These are phyloP conservation scores for Auriscalpium vulgare DNA, from an alignment of 768 basidiomycete species.

Conservation along the genomic window DNA sequence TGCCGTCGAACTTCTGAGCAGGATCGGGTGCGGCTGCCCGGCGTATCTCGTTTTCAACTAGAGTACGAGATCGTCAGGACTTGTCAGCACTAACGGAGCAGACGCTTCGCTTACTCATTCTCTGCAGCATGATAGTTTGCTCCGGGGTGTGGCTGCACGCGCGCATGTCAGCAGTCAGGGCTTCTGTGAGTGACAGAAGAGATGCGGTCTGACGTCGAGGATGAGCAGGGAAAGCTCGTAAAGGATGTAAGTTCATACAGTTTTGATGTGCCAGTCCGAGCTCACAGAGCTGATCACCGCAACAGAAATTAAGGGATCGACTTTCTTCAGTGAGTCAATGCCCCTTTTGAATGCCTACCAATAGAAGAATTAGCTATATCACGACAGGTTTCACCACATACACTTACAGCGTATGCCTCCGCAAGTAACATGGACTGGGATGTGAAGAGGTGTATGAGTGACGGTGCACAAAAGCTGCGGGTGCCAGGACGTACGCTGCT, in stretches of 20 bases:
- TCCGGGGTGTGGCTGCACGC: background rate
- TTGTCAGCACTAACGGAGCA: background rate
- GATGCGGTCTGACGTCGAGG: background rate
- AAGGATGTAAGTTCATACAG: no score
- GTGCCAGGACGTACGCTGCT: background rate
- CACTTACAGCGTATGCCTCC: background rate
- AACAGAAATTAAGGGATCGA: no score
- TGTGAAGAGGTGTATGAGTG: background rate
- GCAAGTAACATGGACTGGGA: background rate
- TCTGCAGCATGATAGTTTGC: background rate
- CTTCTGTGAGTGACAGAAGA: background rate
- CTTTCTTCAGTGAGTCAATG: no score
- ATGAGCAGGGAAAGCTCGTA: no score
- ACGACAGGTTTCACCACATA: background rate
- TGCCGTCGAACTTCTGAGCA: background rate
- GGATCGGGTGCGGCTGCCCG: background rate
- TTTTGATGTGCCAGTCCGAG: no score
- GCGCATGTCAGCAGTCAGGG: background rate
- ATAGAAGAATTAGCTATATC: background rate
- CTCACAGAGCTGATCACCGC: no score
- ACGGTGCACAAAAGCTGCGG: background rate
- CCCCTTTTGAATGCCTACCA: no score
- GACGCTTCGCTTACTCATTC: background rate
- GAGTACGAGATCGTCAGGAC: background rate
- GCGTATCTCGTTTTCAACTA: background rate